A percentile compares a stretch with the other conserved stretches of the same genome.
phyloP scores from a whole-genome alignment of 2,329 filamentous ascomycete genomes.

The Fusarium virguliforme region DNA sequence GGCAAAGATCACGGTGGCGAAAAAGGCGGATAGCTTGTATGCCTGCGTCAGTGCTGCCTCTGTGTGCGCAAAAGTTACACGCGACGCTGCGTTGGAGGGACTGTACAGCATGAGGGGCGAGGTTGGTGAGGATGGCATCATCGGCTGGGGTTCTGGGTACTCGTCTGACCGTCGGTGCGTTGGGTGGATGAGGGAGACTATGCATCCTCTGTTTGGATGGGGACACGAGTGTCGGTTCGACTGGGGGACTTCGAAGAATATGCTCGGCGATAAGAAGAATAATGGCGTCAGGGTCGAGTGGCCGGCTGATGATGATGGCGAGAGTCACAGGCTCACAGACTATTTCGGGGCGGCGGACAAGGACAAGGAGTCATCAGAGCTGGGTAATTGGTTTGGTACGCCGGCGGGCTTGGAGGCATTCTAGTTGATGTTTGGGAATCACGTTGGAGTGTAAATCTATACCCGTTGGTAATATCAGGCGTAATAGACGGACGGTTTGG shows the following conservation, averaged over 20 bases:
- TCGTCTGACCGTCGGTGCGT: conserved; percentile 88
- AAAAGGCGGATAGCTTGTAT: conserved; percentile 94
- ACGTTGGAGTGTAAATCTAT: conserved; percentile 7
- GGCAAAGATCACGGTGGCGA: conserved; percentile 81
- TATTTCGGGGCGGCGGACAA: conserved; percentile 72
- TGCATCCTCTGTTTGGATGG: conserved; percentile 97
- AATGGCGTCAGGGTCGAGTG: conserved; percentile 83
- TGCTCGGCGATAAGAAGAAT: conserved; percentile 83
- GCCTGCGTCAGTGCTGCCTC: conserved; percentile 94
- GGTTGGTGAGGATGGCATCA: conserved; percentile 60
- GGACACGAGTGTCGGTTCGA: conserved; percentile 93
- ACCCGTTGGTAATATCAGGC: conserved; percentile 9
- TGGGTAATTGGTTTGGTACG: conserved; percentile 87
- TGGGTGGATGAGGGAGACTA: conserved; percentile 85
- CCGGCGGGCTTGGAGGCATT: conserved; percentile 80
- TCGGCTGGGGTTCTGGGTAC: conserved; percentile 91
- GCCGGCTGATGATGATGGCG: conserved; percentile 81
- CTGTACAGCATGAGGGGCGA: conserved; percentile 71
- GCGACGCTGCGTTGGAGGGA: conserved; percentile 89
- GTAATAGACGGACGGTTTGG: conserved; percentile 22
- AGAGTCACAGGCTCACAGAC: conserved; percentile 80
- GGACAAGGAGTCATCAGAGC: conserved; percentile 72
- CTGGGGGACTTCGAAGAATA: conserved; percentile 95
- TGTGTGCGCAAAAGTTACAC: conserved; percentile 95
- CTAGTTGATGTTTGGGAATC: conserved; percentile 57